Evolutionary conservation across 1,284 basidiomycete species (phyloP).

Genomic region (Ustilago vetiveriae): DNA sequence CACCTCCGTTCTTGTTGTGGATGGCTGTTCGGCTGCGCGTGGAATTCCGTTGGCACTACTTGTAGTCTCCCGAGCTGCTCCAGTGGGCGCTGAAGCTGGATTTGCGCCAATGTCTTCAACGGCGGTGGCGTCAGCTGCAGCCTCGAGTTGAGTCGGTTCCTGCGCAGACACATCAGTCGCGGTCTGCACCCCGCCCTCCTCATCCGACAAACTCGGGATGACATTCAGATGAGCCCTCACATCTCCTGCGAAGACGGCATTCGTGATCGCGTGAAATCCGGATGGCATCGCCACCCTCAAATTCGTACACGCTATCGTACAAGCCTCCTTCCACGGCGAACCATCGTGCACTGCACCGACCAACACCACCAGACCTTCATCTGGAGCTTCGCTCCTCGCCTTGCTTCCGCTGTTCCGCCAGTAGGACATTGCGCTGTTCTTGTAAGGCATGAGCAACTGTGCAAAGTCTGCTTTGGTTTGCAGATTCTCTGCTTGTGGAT

Average conservation of each 20-base stretch:
- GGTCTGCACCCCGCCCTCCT: neutral
- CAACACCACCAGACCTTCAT: slow-evolving; percentile 48
- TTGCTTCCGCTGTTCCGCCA: slow-evolving; percentile 38
- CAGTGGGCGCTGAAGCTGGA: neutral
- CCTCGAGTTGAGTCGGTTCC: neutral
- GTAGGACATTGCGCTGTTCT: slow-evolving; percentile 41
- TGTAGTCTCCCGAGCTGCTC: neutral
- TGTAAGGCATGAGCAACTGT: slow-evolving; percentile 46
- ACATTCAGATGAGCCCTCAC: slow-evolving; percentile 34
- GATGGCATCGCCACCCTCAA: slow-evolving; percentile 43
- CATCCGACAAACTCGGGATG: slow-evolving; percentile 18
- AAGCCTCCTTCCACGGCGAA: slow-evolving; percentile 28
- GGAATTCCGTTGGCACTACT: neutral
- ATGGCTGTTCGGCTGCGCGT: neutral
- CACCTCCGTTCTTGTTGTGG: neutral
- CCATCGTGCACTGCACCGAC: slow-evolving; percentile 20
- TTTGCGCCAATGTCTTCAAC: slow-evolving; percentile 1
- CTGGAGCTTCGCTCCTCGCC: slow-evolving; percentile 39
- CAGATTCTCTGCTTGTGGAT: slow-evolving; percentile 25
- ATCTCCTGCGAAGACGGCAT: slow-evolving; percentile 33
- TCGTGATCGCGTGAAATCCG: slow-evolving; percentile 41
- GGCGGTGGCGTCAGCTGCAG: slow-evolving; percentile 3
- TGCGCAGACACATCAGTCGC: neutral
- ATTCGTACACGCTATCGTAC: slow-evolving; percentile 34
- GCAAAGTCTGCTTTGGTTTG: slow-evolving; percentile 43